phyloP scores from a whole-genome alignment of 2,329 filamentous ascomycete genomes.

The Lomentospora prolificans region DNA sequence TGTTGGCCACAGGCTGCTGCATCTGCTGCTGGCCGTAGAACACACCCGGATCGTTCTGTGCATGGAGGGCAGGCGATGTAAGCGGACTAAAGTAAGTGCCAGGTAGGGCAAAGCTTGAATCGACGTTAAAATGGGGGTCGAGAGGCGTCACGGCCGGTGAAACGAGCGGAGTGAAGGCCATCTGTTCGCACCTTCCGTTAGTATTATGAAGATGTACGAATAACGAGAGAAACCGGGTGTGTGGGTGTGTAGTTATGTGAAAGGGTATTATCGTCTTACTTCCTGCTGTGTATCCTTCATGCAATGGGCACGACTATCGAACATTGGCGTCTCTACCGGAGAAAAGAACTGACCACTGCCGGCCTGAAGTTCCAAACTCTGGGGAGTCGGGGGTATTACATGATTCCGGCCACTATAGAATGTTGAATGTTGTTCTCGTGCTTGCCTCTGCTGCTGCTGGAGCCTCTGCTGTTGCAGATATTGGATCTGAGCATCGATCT shows the following conservation, averaged over 20 bases:
- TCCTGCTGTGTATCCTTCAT: slow-evolving; percentile 61
- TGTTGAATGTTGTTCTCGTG: slow-evolving; percentile 46
- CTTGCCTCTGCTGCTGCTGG: slow-evolving; percentile 48
- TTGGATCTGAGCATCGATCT: slow-evolving; percentile 57
- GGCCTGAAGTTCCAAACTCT: slow-evolving; percentile 66
- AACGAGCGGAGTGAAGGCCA: slow-evolving; percentile 71
- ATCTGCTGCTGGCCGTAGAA: slow-evolving; percentile 28
- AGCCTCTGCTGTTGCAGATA: slow-evolving; percentile 55
- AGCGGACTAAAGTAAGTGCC: slow-evolving; percentile 74
- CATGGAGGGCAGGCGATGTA: slow-evolving; percentile 70
- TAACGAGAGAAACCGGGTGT: neutral
- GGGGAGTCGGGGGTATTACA: slow-evolving; percentile 69
- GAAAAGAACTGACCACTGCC: slow-evolving; percentile 48
- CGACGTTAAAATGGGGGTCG: slow-evolving; percentile 57
- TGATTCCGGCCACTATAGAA: slow-evolving; percentile 45
- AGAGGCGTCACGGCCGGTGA: slow-evolving; percentile 78
- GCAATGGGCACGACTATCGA: slow-evolving; percentile 54
- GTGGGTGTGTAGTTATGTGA: neutral
- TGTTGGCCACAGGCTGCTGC: slow-evolving; percentile 31
- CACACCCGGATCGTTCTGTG: slow-evolving; percentile 47
- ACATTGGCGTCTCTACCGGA: slow-evolving; percentile 44
- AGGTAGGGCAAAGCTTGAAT: slow-evolving; percentile 51
- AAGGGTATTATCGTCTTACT: slow-evolving; percentile 27
- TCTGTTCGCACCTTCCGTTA: slow-evolving; percentile 32
- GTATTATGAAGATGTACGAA: slow-evolving; percentile 4